These are phyloP conservation scores for Naganishia onofrii DNA, from an alignment of 768 basidiomycete genomes.

Conservation along the genomic window DNA sequence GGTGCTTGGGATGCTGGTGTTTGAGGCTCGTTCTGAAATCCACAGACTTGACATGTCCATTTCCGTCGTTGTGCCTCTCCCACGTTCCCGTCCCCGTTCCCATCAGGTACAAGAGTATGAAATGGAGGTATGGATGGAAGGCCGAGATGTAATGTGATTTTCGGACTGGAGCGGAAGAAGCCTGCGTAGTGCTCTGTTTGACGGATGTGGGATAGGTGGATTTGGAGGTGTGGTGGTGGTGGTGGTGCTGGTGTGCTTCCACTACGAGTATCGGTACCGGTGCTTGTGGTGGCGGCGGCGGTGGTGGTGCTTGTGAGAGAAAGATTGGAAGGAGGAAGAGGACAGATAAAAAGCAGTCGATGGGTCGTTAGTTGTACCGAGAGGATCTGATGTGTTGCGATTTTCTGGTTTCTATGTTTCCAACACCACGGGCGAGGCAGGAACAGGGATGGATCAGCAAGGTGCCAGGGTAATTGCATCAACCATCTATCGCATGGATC, in stretches of 20 bases:
- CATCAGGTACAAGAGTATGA: too few species aligned
- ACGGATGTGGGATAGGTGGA: conserved; percentile 64
- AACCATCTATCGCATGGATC: too few species aligned
- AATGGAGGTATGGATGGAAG: too few species aligned
- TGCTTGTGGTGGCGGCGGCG: too few species aligned
- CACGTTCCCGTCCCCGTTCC: conserved; percentile 28
- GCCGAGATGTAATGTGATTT: conserved; percentile 72
- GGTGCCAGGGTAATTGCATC: too few species aligned
- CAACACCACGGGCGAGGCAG: too few species aligned
- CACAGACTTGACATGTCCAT: conserved; percentile 79
- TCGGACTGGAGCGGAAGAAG: conserved; percentile 81
- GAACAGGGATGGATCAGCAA: too few species aligned
- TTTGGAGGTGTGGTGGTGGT: conserved; percentile 60
- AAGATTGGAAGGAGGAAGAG: conserved; percentile 18
- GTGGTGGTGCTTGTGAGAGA: conserved; percentile 51
- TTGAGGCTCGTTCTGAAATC: conserved; percentile 52
- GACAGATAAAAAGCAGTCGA: conserved; percentile 71
- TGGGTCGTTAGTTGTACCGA: conserved; percentile 72
- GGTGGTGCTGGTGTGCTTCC: conserved; percentile 52
- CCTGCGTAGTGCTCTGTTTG: conserved; percentile 88
- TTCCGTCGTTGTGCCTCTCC: too few species aligned
- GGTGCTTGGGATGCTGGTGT: too few species aligned
- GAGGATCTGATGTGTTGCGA: conserved; percentile 73
- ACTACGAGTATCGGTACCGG: too few species aligned
- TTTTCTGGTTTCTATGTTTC: conserved; percentile 78